These are phyloP conservation scores for Clavaria fumosa DNA, from an alignment of 768 basidiomycete species.

Conservation along the genomic window DNA sequence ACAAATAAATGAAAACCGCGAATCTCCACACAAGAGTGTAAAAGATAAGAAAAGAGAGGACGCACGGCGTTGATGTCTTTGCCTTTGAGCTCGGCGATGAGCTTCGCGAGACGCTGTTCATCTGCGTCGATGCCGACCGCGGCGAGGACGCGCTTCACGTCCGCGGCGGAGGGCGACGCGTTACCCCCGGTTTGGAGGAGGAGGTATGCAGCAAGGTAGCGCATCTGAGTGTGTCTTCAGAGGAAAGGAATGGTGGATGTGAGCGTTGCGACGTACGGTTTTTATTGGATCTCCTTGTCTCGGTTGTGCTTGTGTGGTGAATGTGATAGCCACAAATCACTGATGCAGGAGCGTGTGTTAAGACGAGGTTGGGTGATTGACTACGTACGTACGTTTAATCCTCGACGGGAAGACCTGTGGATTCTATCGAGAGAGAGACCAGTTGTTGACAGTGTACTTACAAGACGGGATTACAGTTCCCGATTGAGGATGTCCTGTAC, in stretches of 20 bases:
- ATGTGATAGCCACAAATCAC: slow-evolving; percentile 90
- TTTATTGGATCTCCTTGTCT: slow-evolving; percentile 8
- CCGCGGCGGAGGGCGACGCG: slow-evolving; percentile 64
- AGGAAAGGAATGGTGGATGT: no score
- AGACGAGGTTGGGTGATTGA: slow-evolving; percentile 3
- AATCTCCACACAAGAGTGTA: neutral
- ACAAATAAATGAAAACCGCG: neutral
- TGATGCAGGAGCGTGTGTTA: slow-evolving; percentile 15
- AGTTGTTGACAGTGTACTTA: no score
- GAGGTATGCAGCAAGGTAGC: slow-evolving; percentile 89
- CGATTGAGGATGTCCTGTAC: no score
- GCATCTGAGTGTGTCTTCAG: slow-evolving; percentile 74
- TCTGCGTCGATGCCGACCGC: slow-evolving; percentile 86
- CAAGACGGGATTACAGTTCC: no score
- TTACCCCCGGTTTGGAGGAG: slow-evolving; percentile 95
- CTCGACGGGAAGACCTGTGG: slow-evolving; percentile 83
- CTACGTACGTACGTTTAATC: slow-evolving; percentile 57
- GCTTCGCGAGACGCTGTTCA: slow-evolving; percentile 58
- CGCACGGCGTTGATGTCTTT: slow-evolving; percentile 75
- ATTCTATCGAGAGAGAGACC: no score
- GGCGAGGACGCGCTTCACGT: slow-evolving; percentile 76
- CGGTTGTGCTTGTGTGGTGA: no score
- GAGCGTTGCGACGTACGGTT: slow-evolving; percentile 21
- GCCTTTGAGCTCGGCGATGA: slow-evolving; percentile 81
- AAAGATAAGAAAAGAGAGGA: slow-evolving; percentile 7